Evolutionary conservation across 169 alveolate genomes (phyloP), one percentile per base, ranked within the genome.

Genomic region (Plasmodium billcollinsi): DNA sequence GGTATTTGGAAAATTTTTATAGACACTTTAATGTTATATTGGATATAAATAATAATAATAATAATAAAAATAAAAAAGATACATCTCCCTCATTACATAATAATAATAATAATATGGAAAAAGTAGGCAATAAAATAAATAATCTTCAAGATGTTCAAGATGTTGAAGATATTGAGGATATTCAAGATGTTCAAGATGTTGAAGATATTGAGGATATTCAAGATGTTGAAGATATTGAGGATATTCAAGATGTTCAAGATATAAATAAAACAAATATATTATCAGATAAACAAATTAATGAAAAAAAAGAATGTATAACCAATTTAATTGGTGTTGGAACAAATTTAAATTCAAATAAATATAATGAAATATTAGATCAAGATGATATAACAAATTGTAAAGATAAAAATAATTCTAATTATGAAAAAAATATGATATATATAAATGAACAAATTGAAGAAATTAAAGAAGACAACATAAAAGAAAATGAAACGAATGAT

Each of bases 1-100:
- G 52, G 26, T 14, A 47, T 20, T 71, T 78, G 67, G 89, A 18
- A 67, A 78, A 78, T 45, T 78, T 78, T 65, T 78, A 78, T 59
- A 78, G 66, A 29, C 89, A 78, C 47, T 78, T 78, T 24, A 59
- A 54, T 9, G 61, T 66, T 45, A 65, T 78, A 65, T 18, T 78
- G 2, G 45, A 69, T 12, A 67, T 49, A 50, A 78, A 59, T 21
- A 78, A 47, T 39, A 24, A 59, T 21, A 78, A 47, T 39, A 24
- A 20, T 43, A 8, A 21, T 24, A 75, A 47, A 63, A 18, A 56
- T 15, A 8, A 21, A 49, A 75, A 62, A 63, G 7, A 39, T 29
- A 43, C 24, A 1, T 39, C 65, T 2, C 12, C 8, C 39, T 59
- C 12, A 2, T 21, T 59, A 52, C 14, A 39, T 11, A 7, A 50